Evolutionary conservation across 306 rosid genomes (phyloP).

Genomic region (Sicyos baderoa): DNA sequence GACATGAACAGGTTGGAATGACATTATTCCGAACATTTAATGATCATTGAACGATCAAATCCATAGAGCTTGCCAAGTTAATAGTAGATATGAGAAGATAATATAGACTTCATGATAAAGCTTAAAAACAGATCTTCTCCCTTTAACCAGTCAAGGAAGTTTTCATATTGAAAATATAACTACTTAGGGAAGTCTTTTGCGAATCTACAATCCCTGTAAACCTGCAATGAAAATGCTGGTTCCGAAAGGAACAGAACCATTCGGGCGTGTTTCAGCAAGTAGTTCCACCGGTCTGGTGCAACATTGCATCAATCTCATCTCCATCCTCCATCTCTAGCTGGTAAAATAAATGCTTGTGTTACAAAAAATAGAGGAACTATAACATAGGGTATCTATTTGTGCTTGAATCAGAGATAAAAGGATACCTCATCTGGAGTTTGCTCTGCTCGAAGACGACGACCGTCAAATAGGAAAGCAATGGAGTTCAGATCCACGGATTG

Average conservation of each 20-base stretch:
- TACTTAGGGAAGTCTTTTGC: not conserved
- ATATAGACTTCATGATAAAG: not conserved
- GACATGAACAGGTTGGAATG: no score
- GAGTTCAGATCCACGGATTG: conserved; percentile 47
- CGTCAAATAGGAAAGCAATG: conserved; percentile 55
- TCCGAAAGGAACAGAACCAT: no score
- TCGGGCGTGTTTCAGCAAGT: conserved; percentile 8
- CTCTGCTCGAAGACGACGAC: conserved; percentile 58
- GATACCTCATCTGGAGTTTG: conserved; percentile 72
- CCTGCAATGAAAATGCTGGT: no score
- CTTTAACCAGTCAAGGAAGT: not conserved
- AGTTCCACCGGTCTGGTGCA: conserved; percentile 62
- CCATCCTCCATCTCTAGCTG: conserved; percentile 75
- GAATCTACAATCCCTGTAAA: not conserved
- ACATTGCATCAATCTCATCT: conserved; percentile 65
- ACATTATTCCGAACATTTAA: no score
- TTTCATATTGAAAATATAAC: not conserved
- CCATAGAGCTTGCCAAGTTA: no score
- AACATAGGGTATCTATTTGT: not conserved
- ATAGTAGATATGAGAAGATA: not conserved
- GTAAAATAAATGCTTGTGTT: not conserved
- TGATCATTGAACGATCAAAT: no score
- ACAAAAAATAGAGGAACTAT: not conserved
- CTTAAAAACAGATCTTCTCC: not conserved
- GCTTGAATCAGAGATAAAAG: not conserved